Base-by-base conservation (phyloP, 352 stramenopile species). In the Elongisporangium undulatum region DNA sequence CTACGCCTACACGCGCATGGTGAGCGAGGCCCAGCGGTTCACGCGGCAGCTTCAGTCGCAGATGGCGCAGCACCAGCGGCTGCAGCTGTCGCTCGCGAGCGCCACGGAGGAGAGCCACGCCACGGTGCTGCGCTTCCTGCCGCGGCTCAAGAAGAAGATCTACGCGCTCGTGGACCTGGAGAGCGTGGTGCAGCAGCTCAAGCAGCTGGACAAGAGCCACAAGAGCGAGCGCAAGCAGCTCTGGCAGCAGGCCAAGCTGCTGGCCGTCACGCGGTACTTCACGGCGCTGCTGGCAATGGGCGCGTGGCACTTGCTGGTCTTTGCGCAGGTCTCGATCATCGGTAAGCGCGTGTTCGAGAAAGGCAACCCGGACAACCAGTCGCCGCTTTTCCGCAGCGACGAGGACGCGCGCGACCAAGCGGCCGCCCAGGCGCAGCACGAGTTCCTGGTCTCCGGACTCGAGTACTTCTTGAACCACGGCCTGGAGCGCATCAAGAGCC, bases 401-500 rank as follows among this genome's bases (percentile, higher is more conserved):
- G 68, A 65, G 1, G 63, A 61, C 10, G 64, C 71, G 4, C 56
- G 71, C 17, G 60, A 76, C 34, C 49, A 86, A 56, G 67, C 61
- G 13, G 64, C 81, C 48, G 66, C 72, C 53, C 69, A 71, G 23
- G 81, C 81, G 24, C 79, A 89, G 57, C 83, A 90, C 66, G 62
- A 66, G 17, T 93, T 93, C 64, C 55, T 93, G 24, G 72, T 69
- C n/a, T 90, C 81, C 0, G 83, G 83, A 6, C 78, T 93, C 39
- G 80, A 93, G 62, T 90, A 93, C 45, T 93, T 93, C 51, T 50
- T 93, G 21, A 69, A 84, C n/a, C 72, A 91, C 39, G 83, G 79
- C 0, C 58, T 93, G 52, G 55, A 53, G 17, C 72, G 74, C 19
- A 89, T 93, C 52, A 79, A 86, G 54, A 61, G 12, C 6, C 77